Base-by-base conservation (phyloP, 2,329 filamentous ascomycete species). In the Sporothrix euskadiensis region DNA sequence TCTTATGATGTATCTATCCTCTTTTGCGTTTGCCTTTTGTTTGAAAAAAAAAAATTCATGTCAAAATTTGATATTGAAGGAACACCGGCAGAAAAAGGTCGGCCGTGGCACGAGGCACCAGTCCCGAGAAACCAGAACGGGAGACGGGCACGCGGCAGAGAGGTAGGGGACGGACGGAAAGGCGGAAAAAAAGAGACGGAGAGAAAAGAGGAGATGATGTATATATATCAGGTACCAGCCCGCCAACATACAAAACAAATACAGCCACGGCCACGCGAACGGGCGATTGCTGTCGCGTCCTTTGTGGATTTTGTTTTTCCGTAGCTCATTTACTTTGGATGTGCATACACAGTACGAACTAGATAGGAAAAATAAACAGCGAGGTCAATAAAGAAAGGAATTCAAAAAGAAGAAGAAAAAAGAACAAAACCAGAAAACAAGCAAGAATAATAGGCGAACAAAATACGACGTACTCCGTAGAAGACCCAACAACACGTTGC, bases 41-140 rank as follows among this genome's bases (percentile, higher is more conserved):
- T 26, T 26, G 2, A 1, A 26, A 26, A 26, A 26, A 26, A 26
- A 26, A 26, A 26, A 2, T 30, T 52, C 10, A 41, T 22, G 14
- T 56, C 16, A 66, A 5, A 10, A 6, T 54, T 19, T 30, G 32
- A 56, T 12, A 3, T 52, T 16, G 47, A 52, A 41, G 12, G 35
- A 35, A 41, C 32, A 63, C 2, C 47, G 44, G 65, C n/a, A 54
- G 44, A 41, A 70, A 70, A 52, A 70, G 41, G 39, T n/a, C 49
- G 49, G 47, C n/a, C 32, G 19, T 56, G 35, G 49, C 49, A 56
- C 66, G 16, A 35, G 65, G 44, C 39, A 47, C 26, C 12, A 59
- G 39, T 59, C 69, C 69, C 69, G 69, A 71, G 52, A 71, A 71
- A 71, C 54, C 54, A 71, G 54, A 41, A 54, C 69, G 56, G 44